Evolutionary conservation across 2,329 filamentous ascomycete genomes (phyloP), one percentile per base, ranked within the genome.

Genomic region (Elsinoe arachidis): DNA sequence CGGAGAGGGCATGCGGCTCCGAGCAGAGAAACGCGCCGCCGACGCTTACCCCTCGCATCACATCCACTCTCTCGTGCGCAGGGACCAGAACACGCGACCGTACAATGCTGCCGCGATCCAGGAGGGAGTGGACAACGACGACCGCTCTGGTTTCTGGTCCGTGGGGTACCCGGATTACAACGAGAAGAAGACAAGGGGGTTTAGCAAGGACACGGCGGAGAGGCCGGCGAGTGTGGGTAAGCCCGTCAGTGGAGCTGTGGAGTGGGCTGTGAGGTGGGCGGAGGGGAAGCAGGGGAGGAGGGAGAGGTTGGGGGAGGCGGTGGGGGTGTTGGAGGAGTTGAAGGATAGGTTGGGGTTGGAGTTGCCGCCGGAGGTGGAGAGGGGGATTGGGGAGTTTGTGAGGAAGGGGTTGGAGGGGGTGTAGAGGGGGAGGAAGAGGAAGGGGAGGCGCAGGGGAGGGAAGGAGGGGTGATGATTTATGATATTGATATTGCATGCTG

Each of bases 21-120:
- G 30, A 2, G 23, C 17, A 7, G 41, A 47, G 26, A 38, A 56
- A 21, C 39, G 33, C 17, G 41, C 46, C 10, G 35, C 38, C n/a
- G 54, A 37, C n/a, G 35, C 15, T 5, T 53, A 53, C 38, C 49
- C 66, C 17, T 5, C 63, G 63, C 38, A 61, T 63, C 44, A 63
- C 61, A 55, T 68, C 65, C 26, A 66, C 66, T 10, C 66, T 64
- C 14, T 67, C 64, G 57, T 69, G 66, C n/a, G 64, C 62, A 6
- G 46, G 46, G 30, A 56, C 37, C 21, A 65, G 59, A 58, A 65
- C 62, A 12, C 60, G 59, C 19, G 38, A 5, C 34, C 38, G 10
- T 52, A 39, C 23, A 26, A 6, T 12, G 15, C 33, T 1, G 21
- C 11, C 17, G 34, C 46, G 3, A 35, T 46, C 23, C 9, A 15